Evolutionary conservation across 306 rosid species (phyloP), one percentile per base, ranked within the genome.

Genomic region (Casuarina glauca): DNA sequence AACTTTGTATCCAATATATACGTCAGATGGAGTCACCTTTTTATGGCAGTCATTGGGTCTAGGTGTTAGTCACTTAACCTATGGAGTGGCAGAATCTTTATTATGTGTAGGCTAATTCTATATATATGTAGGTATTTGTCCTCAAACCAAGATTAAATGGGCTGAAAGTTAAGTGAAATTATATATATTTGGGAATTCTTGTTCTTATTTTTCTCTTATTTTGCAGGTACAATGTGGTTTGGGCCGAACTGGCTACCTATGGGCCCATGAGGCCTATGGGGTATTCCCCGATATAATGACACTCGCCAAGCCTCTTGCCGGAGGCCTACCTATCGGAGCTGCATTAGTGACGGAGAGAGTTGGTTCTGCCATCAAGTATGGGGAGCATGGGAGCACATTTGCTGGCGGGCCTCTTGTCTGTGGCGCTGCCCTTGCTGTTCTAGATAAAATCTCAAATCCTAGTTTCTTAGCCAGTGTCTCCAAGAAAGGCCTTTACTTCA

Each of bases 221-320:
- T 76, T 57, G 42, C 78, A 94, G 98, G 86, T 94, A 67, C 98
- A 94, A 86, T 94, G 98, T 80, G 98, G 98, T 55, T 86, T 94
- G 78, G 98, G 98, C 53, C 83, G 98, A 79, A 77, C 92, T 9
- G 98, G 98, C 36, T 75, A 43, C 79, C 92, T 94, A 20, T 94
- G 97, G 97, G 97, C 97, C 2, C 93, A 94, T 42, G 97, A 94
- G 68, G 89, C 91, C 3, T 92, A 74, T 66, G 89, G 86, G 10
- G 76, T 94, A 54, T 89, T 83, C 84, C 98, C 98, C 1, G 98
- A 92, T 82, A 86, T 94, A 66, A 92, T 94, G 98, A 92, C 97
- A 62, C 95, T 92, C 8, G 97, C 97, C 62, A 94, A 94, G 88
- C 98, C 98, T 74, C 92, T 94, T 44, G 98, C 98, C 1, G 98